Evolutionary conservation across 805 yeast species (phyloP), one percentile per base, ranked within the genome.

Genomic region (Ogataea pignaliae): DNA sequence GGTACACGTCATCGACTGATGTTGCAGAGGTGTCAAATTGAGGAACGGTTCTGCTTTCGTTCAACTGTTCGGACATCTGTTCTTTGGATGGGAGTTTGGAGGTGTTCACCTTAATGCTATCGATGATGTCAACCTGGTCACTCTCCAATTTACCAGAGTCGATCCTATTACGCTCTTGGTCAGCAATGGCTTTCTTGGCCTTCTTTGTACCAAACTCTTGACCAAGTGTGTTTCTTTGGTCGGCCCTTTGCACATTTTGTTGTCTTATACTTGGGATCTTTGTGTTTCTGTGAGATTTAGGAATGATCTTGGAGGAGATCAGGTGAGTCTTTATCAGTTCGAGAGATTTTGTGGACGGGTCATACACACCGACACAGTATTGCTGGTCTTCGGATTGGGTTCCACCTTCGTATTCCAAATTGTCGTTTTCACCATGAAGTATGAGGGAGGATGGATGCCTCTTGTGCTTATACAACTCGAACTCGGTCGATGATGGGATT

Each of bases 191-290:
- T 55, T 88, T 85, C 70, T 88, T 91, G 50, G 97, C 97, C 70
- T 82, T 90, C 70, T 87, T 90, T 45, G 99, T 91, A 75, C 99
- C 99, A 56, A 93, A 93, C 3, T 93, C 95, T 66, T 88, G 91
- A 59, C 99, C 99, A 59, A 93, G 75, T 2, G 88, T 85, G 44
- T 79, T 86, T 63, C 97, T 78, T 66, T 87, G 88, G 14, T 72
- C 69, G 46, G 75, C 69, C 54, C 74, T 66, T 48, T 70, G 66
- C 33, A 69, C 67, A 30, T 76, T 77, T 9, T 69, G 65, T 61
- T 79, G 85, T 65, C 76, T 79, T 44, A 87, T 72, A 34, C 41
- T 47, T 17, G 93, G 93, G 7, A 88, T 86, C 37, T 69, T 69
- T 48, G 72, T 71, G 37, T 66, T 66, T 55, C 81, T 76, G 53